phyloP scores from a whole-genome alignment of 495 filamentous ascomycete species.

The Corynascus novoguineensis region DNA sequence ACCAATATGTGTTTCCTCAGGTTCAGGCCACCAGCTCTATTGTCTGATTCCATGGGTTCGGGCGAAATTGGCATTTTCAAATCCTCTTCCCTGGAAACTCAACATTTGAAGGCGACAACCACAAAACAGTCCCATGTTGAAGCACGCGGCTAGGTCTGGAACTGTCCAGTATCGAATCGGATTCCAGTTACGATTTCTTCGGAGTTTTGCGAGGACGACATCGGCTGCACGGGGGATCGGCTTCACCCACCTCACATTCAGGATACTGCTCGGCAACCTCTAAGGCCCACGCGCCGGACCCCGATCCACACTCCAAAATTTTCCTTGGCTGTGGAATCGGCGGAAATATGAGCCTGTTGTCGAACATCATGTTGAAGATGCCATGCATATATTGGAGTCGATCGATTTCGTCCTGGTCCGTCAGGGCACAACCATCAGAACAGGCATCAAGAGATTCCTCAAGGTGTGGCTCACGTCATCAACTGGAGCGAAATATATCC shows the following conservation, averaged over 20 bases:
- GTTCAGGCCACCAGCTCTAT: not conserved
- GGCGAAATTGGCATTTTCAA: not conserved
- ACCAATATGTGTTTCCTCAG: not conserved
- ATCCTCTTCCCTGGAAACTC: no score
- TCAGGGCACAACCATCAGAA: conserved; percentile 5
- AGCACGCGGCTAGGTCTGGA: no score
- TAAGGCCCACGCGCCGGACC: conserved; percentile 52
- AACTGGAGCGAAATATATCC: conserved; percentile 71
- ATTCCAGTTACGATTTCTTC: no score
- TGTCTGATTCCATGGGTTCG: not conserved
- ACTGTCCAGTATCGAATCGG: no score
- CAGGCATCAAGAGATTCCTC: conserved; percentile 9
- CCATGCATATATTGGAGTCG: conserved; percentile 65
- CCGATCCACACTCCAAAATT: conserved; percentile 74
- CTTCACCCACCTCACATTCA: conserved; percentile 60
- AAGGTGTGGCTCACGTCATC: conserved; percentile 62
- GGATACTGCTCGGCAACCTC: conserved; percentile 57
- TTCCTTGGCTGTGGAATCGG: conserved; percentile 57
- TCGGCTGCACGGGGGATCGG: not conserved
- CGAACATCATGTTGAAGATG: conserved; percentile 68
- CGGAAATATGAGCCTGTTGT: conserved; percentile 72
- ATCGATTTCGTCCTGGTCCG: conserved; percentile 69
- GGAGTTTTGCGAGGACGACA: not conserved
- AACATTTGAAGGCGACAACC: no score
- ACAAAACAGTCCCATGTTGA: no score